Base-by-base conservation (phyloP, 371 early-diverging fungal species). In the Mortierella sp. region DNA sequence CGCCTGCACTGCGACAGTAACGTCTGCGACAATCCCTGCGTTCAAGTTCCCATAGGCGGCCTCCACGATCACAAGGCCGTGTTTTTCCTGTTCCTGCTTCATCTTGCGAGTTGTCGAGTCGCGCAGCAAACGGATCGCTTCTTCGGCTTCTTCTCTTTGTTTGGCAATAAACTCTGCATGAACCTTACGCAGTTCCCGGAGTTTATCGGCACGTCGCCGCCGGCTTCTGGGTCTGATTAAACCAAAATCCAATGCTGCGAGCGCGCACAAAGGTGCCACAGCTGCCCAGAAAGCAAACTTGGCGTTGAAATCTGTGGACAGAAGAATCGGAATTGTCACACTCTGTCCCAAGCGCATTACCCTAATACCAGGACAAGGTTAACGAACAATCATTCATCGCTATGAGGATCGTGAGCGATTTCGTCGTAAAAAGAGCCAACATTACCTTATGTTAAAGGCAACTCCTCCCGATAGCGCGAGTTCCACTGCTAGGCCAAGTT, bases 11-110 rank as follows among this genome's bases (percentile, higher is more conserved):
- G 95, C 88, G 27, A 91, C 78, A 2, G 94, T 94, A 3, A 96
- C 98, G 80, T 98, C 96, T 42, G 94, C 86, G 28, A 87, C 83
- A 50, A 79, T 67, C 31, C 73, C 78, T 18, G 80, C 78, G 7
- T 74, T 71, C 49, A 95, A 79, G 67, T 91, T 87, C 56, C 98
- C 98, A 69, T 97, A 98, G 53, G 87, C 72, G 14, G 98, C 98
- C 48, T 88, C 84, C 24, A 96, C 82, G 67, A 98, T 91, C 23
- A 96, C 87, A 43, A 98, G 82, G 6, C 97, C 91, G 27, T 87
- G 71, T 63, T 86, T 89, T 18, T 80, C 79, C 61, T 89, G 87
- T 69, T 95, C 95, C 41, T 83, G 83, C 42, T 86, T 86, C 38
- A 74, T 72, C 70, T 91, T 92, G 50, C 92, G 86, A n/a, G 81